A percentile compares a stretch with the other conserved stretches of the same genome.
Evolutionary conservation across 1,139 yeast species (phyloP).

Genomic region (Sugiyamaella xylanicola): DNA sequence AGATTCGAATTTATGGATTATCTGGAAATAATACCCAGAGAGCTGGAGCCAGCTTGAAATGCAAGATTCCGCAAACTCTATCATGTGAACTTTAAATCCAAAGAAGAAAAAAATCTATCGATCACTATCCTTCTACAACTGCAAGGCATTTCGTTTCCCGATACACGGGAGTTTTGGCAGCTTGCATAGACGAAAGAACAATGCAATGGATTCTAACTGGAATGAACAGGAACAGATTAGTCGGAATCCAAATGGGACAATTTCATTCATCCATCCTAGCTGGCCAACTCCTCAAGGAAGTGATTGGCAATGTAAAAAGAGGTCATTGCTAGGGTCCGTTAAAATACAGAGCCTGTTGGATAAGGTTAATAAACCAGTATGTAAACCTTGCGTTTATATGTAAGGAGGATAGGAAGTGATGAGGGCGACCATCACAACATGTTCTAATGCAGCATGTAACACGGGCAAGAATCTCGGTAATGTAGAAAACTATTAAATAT

Average conservation of each 20-base stretch:
- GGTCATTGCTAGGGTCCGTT: background rate
- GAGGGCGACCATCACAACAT: constrained; percentile 12
- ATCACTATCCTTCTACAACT: background rate
- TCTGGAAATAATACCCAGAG: constrained; percentile 4
- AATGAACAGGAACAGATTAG: background rate
- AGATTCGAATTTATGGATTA: background rate
- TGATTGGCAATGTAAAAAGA: background rate
- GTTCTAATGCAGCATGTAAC: constrained; percentile 14
- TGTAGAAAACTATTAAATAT: constrained; percentile 15
- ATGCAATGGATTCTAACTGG: background rate
- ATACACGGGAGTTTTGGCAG: background rate
- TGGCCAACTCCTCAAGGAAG: background rate
- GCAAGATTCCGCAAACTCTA: constrained; percentile 14
- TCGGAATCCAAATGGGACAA: background rate
- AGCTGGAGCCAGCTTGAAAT: constrained; percentile 16
- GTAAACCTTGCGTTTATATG: constrained; percentile 1
- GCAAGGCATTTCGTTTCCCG: constrained; percentile 11
- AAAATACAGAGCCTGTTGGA: background rate
- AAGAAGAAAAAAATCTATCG: constrained; percentile 2
- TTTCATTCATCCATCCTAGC: background rate
- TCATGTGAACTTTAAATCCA: background rate
- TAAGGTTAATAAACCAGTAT: constrained; percentile 7
- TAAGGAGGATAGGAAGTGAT: constrained; percentile 4
- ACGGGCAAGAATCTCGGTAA: constrained; percentile 15
- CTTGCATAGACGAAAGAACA: background rate